Conservation (phyloP, 352 stramenopile species). For the Aphanomyces cochlioides region DNA sequence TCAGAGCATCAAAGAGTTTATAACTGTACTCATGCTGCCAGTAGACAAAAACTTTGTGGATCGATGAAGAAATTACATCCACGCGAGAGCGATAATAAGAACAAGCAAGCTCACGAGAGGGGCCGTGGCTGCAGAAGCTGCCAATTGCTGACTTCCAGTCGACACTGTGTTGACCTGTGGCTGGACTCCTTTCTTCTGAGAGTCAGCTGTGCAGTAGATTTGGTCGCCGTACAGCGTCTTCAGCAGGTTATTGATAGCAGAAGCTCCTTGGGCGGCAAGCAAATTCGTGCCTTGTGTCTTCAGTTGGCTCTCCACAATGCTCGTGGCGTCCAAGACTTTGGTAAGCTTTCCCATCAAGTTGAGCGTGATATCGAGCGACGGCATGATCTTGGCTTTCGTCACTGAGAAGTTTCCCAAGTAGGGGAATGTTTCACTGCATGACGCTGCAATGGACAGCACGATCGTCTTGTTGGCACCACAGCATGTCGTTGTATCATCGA, state of each 20-base stretch:
- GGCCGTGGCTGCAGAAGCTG: no score
- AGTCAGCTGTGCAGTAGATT: constrained; percentile 24
- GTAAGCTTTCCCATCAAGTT: constrained; percentile 1
- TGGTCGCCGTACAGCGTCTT: constrained; percentile 27
- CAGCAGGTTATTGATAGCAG: constrained; percentile 21
- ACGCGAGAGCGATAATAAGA: no score
- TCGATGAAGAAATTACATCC: no score
- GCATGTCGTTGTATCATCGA: constrained; percentile 24
- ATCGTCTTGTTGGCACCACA: constrained; percentile 25
- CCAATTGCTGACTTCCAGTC: no score
- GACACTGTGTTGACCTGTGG: no score
- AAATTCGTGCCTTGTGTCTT: constrained; percentile 13
- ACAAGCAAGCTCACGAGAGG: no score
- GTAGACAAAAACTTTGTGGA: no score
- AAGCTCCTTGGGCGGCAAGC: neutral
- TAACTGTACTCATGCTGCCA: no score
- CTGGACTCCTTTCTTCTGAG: neutral
- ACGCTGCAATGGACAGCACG: constrained; percentile 1
- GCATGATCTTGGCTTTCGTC: constrained; percentile 8
- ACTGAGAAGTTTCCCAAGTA: constrained; percentile 19
- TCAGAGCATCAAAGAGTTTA: no score
- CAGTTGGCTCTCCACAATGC: constrained; percentile 1
- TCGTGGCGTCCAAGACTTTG: constrained; percentile 28
- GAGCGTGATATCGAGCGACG: constrained; percentile 18
- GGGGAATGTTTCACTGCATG: constrained; percentile 21